Conservation (phyloP, 1,284 basidiomycete genomes). For the Ustilago curta region DNA sequence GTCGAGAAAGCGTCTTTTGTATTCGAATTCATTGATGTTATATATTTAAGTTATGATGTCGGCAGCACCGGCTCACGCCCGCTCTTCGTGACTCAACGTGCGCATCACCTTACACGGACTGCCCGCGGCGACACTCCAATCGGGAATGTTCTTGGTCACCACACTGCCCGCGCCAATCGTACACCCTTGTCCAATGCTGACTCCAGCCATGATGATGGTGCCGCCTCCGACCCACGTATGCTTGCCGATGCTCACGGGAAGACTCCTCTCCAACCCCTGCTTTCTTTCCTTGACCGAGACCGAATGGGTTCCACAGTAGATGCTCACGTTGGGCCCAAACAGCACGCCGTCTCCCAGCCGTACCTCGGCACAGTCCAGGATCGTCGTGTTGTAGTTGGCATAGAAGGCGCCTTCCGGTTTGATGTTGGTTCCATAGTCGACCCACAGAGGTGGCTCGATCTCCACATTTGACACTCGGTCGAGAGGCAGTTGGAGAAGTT, state of each 20-base stretch:
- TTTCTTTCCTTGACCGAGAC: conserved; percentile 52
- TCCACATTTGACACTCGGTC: conserved; percentile 18
- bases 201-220: conserved; percentile 71
- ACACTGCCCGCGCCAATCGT: conserved; percentile 72
- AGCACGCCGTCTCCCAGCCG: conserved; percentile 54
- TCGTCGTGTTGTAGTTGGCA: conserved; percentile 58
- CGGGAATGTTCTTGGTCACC: conserved; percentile 71
- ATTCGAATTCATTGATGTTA: neutral
- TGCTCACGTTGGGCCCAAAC: conserved; percentile 60
- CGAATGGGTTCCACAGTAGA: conserved; percentile 60
- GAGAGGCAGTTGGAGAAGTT: conserved; percentile 24
- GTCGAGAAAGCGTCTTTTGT: neutral
- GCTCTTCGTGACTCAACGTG: conserved; percentile 54
- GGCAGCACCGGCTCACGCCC: conserved; percentile 19
- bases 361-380: conserved; percentile 59
- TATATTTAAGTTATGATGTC: neutral
- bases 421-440: conserved; percentile 64
- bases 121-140: conserved; percentile 71
- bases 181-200: conserved; percentile 71
- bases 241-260: conserved; percentile 55
- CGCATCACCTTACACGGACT: conserved; percentile 72
- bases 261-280: conserved; percentile 51
- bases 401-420: conserved; percentile 60
- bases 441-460: conserved; percentile 47
- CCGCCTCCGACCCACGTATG: conserved; percentile 70